Evolutionary conservation across 1,284 basidiomycete species (phyloP), one percentile per base, ranked within the genome.

Genomic region (Cryptococcus sp.): DNA sequence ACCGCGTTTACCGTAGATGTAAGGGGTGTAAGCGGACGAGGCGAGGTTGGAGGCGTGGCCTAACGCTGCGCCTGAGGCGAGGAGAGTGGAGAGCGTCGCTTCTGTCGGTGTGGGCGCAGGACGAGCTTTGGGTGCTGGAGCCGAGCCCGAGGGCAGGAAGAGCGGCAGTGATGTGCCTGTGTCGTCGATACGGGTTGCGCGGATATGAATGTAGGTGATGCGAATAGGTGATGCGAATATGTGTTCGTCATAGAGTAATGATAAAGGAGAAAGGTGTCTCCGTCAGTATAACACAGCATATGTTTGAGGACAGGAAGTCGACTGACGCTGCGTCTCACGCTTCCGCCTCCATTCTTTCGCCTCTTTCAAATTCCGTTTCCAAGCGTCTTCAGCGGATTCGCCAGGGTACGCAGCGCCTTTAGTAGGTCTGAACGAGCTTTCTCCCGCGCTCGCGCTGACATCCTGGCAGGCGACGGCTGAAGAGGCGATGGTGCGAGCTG

Each of bases 11-110:
- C 95, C 96, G 75, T 98, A 98, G 47, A 95, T 88, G 75, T 92
- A 94, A n/a, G 94, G 91, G 67, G 89, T 84, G 74, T 91, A 94
- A 65, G 92, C 87, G 19, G 90, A 88, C 76, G 91, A 88, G 82
- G 95, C 88, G 63, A 90, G 85, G 2, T 87, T 84, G 50, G 86
- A 84, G 25, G 88, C 84, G 76, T 99, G 95, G 4, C 96, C 96
- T 47, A 99, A 86, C 73, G 98, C 95, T 13, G 96, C 93, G 35
- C 93, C 93, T 7, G 93, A 84, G 0, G 96, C 93, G 45, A 98
- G 82, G 58, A 99, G 87, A 47, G 94, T 89, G 10, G 93, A 94
- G 47, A 95, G 82, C 86, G 87, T 67, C 5, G 68, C 60, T 57
- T 72, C 57, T 16, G 63, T 62, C 3, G 68, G 62, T 5, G 58